Conservation (phyloP, 352 stramenopile species). For the Phytophthora foliorum region DNA sequence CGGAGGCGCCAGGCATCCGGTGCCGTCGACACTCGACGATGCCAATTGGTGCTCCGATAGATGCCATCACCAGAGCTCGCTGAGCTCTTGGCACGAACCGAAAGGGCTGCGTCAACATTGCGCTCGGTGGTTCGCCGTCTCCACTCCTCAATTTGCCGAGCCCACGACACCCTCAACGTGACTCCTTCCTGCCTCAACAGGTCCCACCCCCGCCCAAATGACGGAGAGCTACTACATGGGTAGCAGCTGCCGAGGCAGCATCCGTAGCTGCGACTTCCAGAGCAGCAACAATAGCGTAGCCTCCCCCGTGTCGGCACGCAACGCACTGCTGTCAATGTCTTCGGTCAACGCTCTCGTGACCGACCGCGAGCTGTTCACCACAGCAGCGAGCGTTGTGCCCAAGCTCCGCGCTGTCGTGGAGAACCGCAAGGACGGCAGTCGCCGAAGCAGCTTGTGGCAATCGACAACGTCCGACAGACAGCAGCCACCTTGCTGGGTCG, state of each 20-base stretch:
- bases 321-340: constrained; percentile 34
- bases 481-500: constrained; percentile 40
- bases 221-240: constrained; percentile 42
- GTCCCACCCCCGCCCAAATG: constrained; percentile 21
- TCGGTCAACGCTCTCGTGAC: constrained; percentile 47
- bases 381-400: constrained; percentile 40
- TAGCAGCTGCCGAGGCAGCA: constrained; percentile 42
- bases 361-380: constrained; percentile 48
- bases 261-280: constrained; percentile 47
- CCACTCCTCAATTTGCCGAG: constrained; percentile 38
- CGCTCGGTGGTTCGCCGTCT: constrained; percentile 13
- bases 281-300: constrained; percentile 43
- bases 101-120: constrained; percentile 26
- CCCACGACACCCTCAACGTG: neutral
- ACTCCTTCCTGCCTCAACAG: constrained; percentile 1
- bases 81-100: constrained; percentile 8
- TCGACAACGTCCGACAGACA: constrained; percentile 10
- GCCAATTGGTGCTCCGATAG: neutral
- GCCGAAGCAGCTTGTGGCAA: constrained; percentile 24
- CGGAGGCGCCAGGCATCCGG: constrained; percentile 44
- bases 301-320: constrained; percentile 38
- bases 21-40: constrained; percentile 21
- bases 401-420: constrained; percentile 50
- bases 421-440: constrained; percentile 22
- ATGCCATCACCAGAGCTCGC: constrained; percentile 1